A percentile compares a stretch with the other conserved stretches of the same genome.
Evolutionary conservation across 2,329 filamentous ascomycete species (phyloP).

Genomic region (Aureobasidium sp.): DNA sequence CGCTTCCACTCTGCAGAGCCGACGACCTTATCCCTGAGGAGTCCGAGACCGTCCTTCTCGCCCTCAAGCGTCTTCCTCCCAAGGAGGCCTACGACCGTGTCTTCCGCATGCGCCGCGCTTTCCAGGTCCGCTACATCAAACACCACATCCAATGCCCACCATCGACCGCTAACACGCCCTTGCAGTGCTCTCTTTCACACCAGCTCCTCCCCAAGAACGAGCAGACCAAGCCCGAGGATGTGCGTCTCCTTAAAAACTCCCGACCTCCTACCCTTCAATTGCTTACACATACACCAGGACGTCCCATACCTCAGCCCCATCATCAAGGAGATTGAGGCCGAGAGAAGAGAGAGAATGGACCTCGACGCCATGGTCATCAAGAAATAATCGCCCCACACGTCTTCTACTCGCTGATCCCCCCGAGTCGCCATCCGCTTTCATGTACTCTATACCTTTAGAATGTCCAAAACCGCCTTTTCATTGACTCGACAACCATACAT

Average conservation of each 20-base stretch:
- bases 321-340: slow-evolving; percentile 62
- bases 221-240: slow-evolving; percentile 62
- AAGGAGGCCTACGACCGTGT: slow-evolving; percentile 95
- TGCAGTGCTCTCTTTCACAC: slow-evolving; percentile 58
- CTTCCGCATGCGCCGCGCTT: slow-evolving; percentile 91
- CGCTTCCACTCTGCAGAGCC: slow-evolving; percentile 51
- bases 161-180: neutral
- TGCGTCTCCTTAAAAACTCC: slow-evolving; percentile 30
- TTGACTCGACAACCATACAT: neutral
- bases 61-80: slow-evolving; percentile 80
- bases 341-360: slow-evolving; percentile 60
- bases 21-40: slow-evolving; percentile 96
- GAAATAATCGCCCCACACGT: slow-evolving; percentile 28
- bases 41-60: slow-evolving; percentile 75
- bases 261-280: neutral
- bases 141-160: neutral
- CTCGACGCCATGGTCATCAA: slow-evolving; percentile 59
- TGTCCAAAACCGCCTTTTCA: slow-evolving; percentile 10
- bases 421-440: slow-evolving; percentile 6
- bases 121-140: slow-evolving; percentile 57
- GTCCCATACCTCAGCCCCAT: slow-evolving; percentile 58
- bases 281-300: slow-evolving; percentile 45
- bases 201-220: slow-evolving; percentile 57
- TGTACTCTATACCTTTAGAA: slow-evolving; percentile 16
- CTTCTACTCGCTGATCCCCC: neutral